phyloP scores from a whole-genome alignment of 257 asterid species.

The Verbascum thapsus region DNA sequence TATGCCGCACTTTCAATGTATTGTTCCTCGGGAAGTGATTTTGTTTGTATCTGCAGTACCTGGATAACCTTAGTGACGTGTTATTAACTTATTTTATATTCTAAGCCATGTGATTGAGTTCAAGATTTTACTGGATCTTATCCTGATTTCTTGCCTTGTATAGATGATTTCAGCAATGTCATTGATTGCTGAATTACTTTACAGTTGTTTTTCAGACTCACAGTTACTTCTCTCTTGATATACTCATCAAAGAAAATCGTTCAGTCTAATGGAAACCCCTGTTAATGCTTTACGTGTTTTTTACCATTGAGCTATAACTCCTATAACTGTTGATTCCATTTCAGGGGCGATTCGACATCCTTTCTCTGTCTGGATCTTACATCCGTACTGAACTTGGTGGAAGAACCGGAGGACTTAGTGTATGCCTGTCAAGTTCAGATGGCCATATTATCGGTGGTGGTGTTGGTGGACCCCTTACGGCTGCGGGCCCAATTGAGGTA shows the following conservation, averaged over 20 bases:
- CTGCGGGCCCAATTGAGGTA: too few relatives aligned
- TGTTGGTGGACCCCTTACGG: too few relatives aligned
- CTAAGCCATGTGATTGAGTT: constrained; percentile 1
- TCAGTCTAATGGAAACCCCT: too few relatives aligned
- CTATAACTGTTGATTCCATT: constrained; percentile 5
- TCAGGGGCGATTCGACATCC: constrained; percentile 64
- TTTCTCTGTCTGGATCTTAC: constrained; percentile 61
- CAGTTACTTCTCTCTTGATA: too few relatives aligned
- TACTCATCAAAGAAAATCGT: background rate
- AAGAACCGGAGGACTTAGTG: constrained; percentile 58
- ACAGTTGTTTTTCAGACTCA: background rate
- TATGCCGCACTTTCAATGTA: too few relatives aligned
- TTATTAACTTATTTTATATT: too few relatives aligned
- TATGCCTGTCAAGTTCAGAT: constrained; percentile 54
- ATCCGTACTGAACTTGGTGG: constrained; percentile 57
- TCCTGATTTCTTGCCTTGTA: background rate
- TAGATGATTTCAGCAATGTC: constrained; percentile 2
- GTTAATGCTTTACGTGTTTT: too few relatives aligned
- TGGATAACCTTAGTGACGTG: background rate
- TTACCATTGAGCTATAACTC: background rate
- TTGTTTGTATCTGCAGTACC: too few relatives aligned
- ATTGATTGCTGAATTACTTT: background rate
- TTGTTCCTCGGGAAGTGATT: too few relatives aligned
- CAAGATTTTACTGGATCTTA: background rate
- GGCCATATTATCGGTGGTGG: constrained; percentile 77